Percentiles rank a stretch among this genome's conserved stretches.
Conservation (phyloP, 2,329 filamentous ascomycete genomes). For the Colletotrichum tabaci region DNA sequence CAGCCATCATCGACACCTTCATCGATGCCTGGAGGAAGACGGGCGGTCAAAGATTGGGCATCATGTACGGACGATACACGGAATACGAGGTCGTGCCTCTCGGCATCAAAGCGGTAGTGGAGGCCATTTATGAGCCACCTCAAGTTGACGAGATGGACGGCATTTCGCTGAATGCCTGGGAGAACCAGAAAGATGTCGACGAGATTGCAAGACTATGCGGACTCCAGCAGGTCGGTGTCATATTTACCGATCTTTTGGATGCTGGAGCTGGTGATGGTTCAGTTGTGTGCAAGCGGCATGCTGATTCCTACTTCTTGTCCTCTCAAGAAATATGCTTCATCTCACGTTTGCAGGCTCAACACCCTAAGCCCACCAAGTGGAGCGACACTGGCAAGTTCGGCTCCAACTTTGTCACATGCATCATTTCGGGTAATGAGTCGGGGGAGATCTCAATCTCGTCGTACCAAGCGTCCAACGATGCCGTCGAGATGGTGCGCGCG, state of each 20-base stretch:
- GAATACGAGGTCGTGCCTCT: conserved; percentile 95
- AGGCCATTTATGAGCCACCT: conserved; percentile 97
- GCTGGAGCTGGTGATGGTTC: conserved; percentile 85
- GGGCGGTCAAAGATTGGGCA: conserved; percentile 87
- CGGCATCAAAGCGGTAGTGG: conserved; percentile 94
- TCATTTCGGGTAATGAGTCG: conserved; percentile 92
- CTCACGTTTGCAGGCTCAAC: conserved; percentile 86
- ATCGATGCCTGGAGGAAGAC: conserved; percentile 93
- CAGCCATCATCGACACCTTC: conserved; percentile 88
- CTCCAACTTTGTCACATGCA: conserved; percentile 96
- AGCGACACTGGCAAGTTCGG: conserved; percentile 95
- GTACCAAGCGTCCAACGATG: conserved; percentile 95
- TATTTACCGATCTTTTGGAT: conserved; percentile 94
- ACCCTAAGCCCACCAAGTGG: conserved; percentile 95
- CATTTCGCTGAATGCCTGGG: conserved; percentile 87
- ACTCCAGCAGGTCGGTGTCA: conserved; percentile 89
- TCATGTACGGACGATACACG: conserved; percentile 90
- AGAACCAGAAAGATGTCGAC: conserved; percentile 86
- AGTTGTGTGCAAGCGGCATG: conserved; percentile 94
- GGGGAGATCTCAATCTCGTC: conserved; percentile 91
- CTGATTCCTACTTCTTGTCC: conserved; percentile 94
- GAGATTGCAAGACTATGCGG: conserved; percentile 87
- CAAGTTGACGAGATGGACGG: conserved; percentile 92
- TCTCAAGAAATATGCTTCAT: conserved; percentile 94
- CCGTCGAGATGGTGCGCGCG: conserved; percentile 96